Conservation (phyloP, 305 asterid species). For the Stenogyne calaminthoides region DNA sequence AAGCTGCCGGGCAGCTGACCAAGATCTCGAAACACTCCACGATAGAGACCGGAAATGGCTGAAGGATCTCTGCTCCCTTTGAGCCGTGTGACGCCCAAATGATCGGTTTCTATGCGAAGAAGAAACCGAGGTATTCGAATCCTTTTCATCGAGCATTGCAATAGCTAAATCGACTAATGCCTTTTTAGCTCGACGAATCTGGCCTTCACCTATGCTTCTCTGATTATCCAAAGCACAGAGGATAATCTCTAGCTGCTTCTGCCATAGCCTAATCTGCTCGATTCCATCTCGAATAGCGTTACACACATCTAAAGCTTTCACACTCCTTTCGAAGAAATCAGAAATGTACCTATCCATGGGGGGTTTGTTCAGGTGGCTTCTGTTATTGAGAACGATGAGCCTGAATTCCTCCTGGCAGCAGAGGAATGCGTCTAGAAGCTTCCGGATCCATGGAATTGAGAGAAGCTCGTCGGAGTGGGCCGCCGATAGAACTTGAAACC, state of each 20-base stretch:
- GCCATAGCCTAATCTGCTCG: conserved; percentile 84
- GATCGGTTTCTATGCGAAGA: conserved; percentile 66
- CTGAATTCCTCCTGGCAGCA: conserved; percentile 79
- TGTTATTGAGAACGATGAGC: conserved; percentile 52
- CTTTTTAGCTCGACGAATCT: conserved; percentile 85
- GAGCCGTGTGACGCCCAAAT: conserved; percentile 58
- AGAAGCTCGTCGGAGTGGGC: conserved; percentile 54
- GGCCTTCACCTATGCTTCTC: conserved; percentile 76
- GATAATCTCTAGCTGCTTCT: conserved; percentile 76
- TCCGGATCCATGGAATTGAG: conserved; percentile 70
- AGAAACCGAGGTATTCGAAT: conserved; percentile 33
- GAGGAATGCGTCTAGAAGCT: conserved; percentile 71
- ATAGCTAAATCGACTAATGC: conserved; percentile 70
- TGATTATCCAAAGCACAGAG: conserved; percentile 66
- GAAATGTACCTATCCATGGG: conserved; percentile 61
- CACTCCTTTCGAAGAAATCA: conserved; percentile 78
- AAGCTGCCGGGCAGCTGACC: conserved; percentile 90
- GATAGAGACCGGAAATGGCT: conserved; percentile 74
- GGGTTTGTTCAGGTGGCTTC: conserved; percentile 37
- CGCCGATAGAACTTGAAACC: conserved; percentile 50
- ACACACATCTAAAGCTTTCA: conserved; percentile 84
- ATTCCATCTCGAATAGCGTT: conserved; percentile 92
- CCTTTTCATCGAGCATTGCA: conserved; percentile 78
- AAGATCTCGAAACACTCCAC: conserved; percentile 84
- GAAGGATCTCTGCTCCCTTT: conserved; percentile 48